A percentile compares a stretch with the other conserved stretches of the same genome.
phyloP scores from a whole-genome alignment of 208 protist species.

The Wallacemonas sp. region DNA sequence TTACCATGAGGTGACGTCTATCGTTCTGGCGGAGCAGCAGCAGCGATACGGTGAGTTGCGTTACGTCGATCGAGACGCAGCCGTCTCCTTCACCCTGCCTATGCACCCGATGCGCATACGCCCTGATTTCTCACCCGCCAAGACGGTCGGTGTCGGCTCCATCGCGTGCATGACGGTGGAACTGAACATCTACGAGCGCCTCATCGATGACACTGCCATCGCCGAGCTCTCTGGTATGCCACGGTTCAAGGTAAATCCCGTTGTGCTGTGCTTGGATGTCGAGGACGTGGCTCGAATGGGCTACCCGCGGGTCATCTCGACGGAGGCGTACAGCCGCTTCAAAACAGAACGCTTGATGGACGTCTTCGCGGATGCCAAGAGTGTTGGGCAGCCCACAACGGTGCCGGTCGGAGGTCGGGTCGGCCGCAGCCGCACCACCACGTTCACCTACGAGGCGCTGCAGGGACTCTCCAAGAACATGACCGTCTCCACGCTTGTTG shows the following conservation, averaged over 20 bases:
- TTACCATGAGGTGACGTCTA: conserved; percentile 59
- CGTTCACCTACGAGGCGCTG: conserved; percentile 83
- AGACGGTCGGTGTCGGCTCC: conserved; percentile 85
- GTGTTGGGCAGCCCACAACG: conserved; percentile 71
- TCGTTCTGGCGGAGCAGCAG: conserved; percentile 68
- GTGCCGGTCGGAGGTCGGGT: conserved; percentile 61
- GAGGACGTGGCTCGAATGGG: conserved; percentile 86
- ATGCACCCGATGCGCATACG: conserved; percentile 82
- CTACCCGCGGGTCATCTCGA: conserved; percentile 87
- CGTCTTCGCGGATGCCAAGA: conserved; percentile 69
- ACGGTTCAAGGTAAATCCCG: conserved; percentile 73
- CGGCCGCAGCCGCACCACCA: conserved; percentile 72
- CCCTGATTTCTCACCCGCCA: conserved; percentile 84
- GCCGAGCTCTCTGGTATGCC: conserved; percentile 79
- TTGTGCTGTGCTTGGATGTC: conserved; percentile 82
- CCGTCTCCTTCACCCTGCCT: conserved; percentile 72
- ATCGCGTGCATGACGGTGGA: conserved; percentile 91
- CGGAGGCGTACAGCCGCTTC: conserved; percentile 84
- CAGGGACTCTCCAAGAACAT: conserved; percentile 75
- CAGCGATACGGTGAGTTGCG: conserved; percentile 77
- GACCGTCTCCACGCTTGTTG: conserved; percentile 73
- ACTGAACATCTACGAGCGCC: conserved; percentile 70
- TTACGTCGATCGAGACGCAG: conserved; percentile 82
- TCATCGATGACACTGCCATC: conserved; percentile 76
- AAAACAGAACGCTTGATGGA: conserved; percentile 79